Conservation (phyloP, 495 filamentous ascomycete genomes). For the Pseudevernia furfuracea region DNA sequence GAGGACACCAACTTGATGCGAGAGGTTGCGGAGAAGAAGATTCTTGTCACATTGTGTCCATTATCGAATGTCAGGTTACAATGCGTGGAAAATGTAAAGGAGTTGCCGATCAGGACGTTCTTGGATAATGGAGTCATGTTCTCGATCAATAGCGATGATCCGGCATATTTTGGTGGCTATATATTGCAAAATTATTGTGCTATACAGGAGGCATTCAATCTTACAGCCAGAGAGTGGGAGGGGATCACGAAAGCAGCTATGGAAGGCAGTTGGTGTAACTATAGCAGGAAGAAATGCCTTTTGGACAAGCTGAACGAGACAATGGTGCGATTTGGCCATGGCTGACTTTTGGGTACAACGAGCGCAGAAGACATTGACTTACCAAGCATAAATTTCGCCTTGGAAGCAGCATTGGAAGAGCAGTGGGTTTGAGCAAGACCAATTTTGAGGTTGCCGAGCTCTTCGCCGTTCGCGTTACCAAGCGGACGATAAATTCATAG, state of each 20-base stretch:
- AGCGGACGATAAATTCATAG: not conserved
- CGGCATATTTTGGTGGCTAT: conserved; percentile 74
- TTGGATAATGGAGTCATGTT: conserved; percentile 59
- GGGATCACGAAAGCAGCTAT: conserved; percentile 54
- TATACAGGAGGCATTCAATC: conserved; percentile 61
- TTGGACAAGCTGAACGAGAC: conserved; percentile 33
- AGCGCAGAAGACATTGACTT: not conserved
- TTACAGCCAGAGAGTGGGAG: conserved; percentile 57
- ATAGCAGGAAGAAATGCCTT: conserved; percentile 38
- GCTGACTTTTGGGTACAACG: not conserved
- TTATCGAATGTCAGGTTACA: conserved; percentile 62
- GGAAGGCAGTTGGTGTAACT: conserved; percentile 50
- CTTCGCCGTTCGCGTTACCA: not conserved
- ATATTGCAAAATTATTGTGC: conserved; percentile 69
- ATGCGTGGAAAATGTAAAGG: conserved; percentile 47
- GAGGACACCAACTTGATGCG: conserved; percentile 54
- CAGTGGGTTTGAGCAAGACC: not conserved
- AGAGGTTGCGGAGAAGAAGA: conserved; percentile 46
- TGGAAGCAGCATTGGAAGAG: not conserved
- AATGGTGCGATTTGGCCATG: conserved; percentile 11
- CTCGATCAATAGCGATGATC: conserved; percentile 69
- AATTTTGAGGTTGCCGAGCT: not conserved
- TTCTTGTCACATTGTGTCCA: conserved; percentile 63
- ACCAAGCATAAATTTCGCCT: not conserved
- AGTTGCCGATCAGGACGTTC: conserved; percentile 58